Conservation (phyloP, 257 asterid species). For the Leonotis leonurus region DNA sequence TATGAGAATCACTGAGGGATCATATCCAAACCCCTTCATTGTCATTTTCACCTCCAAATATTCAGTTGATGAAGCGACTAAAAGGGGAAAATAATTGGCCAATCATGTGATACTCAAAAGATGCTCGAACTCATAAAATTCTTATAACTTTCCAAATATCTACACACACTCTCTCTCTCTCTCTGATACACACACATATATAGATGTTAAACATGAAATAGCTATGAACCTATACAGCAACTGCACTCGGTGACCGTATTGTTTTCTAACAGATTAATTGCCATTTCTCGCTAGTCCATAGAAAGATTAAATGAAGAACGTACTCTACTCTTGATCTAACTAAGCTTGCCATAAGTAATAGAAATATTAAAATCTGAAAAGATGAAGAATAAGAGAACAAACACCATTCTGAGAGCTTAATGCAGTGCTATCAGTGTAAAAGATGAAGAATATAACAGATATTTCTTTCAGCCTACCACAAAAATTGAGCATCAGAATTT, state of each 20-base stretch:
- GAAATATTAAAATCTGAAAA: slow-evolving; percentile 4
- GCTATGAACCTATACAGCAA: background rate
- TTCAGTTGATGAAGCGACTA: background rate
- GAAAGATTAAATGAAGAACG: slow-evolving; percentile 17
- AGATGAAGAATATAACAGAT: slow-evolving; percentile 6
- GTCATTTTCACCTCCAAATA: too few species aligned
- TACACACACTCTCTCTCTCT: background rate
- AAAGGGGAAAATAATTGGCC: background rate
- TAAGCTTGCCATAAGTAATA: slow-evolving; percentile 1
- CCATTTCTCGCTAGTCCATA: background rate
- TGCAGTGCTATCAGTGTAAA: background rate
- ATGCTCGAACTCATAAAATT: slow-evolving; percentile 1
- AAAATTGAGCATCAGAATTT: slow-evolving; percentile 42
- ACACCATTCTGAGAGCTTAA: slow-evolving; percentile 1
- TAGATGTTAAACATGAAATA: background rate
- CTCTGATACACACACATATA: too few species aligned
- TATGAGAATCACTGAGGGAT: background rate
- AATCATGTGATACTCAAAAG: background rate
- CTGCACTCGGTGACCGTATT: background rate
- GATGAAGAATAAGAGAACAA: background rate
- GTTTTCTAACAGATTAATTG: background rate
- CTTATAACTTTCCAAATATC: background rate
- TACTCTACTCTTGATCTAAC: background rate
- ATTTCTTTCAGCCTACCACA: slow-evolving; percentile 49
- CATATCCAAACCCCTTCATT: background rate